Conservation (phyloP, 306 rosid species). For the Astragalus glycyphyllos region DNA sequence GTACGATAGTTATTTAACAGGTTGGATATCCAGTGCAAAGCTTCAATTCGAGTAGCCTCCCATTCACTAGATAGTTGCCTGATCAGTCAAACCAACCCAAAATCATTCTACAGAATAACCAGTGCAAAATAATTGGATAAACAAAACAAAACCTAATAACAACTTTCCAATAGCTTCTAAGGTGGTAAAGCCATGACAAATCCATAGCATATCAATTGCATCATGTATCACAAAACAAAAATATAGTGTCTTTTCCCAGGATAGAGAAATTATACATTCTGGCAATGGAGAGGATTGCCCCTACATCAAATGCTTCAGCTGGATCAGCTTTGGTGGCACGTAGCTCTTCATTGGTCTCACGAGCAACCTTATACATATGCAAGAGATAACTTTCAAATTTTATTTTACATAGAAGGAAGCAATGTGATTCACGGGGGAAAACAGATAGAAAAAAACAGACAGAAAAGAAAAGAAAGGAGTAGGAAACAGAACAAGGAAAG, state of each 20-base stretch:
- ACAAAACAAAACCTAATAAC: conserved; percentile 36
- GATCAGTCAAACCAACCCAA: conserved; percentile 53
- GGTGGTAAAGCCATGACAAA: conserved; percentile 15
- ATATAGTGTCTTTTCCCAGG: conserved; percentile 39
- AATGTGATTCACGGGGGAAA: conserved; percentile 3
- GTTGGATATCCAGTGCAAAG: conserved; percentile 93
- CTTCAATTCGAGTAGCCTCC: conserved; percentile 97
- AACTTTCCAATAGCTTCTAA: conserved; percentile 41
- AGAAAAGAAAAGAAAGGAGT: background rate
- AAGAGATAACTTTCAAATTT: conserved; percentile 32
- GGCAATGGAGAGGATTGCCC: conserved; percentile 83
- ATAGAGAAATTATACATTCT: conserved; percentile 65
- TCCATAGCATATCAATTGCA: conserved; percentile 35
- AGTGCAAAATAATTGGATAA: conserved; percentile 37
- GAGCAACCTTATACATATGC: conserved; percentile 76
- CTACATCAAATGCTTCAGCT: conserved; percentile 87
- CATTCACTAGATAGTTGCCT: conserved; percentile 90
- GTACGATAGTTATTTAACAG: conserved; percentile 79
- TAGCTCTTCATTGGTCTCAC: conserved; percentile 97
- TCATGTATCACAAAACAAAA: conserved; percentile 44
- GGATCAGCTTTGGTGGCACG: conserved; percentile 82
- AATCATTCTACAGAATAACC: conserved; percentile 36
- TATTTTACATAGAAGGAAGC: conserved; percentile 27
- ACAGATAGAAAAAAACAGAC: conserved; percentile 3
- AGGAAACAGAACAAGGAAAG: conserved; percentile 12